Conservation (phyloP, 768 basidiomycete species). For the Pleurotus tuber-regium region DNA sequence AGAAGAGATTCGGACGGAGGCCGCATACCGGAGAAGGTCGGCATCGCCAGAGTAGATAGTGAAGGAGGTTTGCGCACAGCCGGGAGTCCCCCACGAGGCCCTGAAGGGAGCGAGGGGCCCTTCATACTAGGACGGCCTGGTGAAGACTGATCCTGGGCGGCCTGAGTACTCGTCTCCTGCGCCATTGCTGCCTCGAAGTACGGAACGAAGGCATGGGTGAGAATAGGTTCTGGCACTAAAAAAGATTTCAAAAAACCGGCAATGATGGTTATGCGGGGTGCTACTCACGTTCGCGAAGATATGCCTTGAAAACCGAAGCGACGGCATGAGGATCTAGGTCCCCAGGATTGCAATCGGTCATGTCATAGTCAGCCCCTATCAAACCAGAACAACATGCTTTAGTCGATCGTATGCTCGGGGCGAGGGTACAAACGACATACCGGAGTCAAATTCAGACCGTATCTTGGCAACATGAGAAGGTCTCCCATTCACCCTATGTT, state of each 20-base stretch:
- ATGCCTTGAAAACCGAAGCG: slow-evolving; percentile 90
- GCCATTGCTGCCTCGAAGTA: slow-evolving; percentile 78
- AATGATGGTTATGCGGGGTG: slow-evolving; percentile 7
- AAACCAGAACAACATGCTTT: slow-evolving; percentile 6
- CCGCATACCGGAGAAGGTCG: slow-evolving; percentile 57
- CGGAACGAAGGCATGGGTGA: slow-evolving; percentile 69
- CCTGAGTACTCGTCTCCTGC: slow-evolving; percentile 46
- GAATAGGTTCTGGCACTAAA: slow-evolving; percentile 81
- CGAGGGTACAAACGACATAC: slow-evolving; percentile 28
- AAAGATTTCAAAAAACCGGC: slow-evolving; percentile 1
- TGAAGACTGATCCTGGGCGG: slow-evolving; percentile 9
- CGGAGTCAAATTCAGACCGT: slow-evolving; percentile 79
- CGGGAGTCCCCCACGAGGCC: slow-evolving; percentile 34
- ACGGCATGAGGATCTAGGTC: slow-evolving; percentile 96
- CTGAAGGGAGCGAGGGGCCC: slow-evolving; percentile 28
- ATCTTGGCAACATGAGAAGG: slow-evolving; percentile 77
- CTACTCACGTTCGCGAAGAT: slow-evolving; percentile 83
- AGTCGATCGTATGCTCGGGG: too few relatives aligned
- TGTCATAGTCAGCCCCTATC: slow-evolving; percentile 82
- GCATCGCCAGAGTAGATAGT: slow-evolving; percentile 75
- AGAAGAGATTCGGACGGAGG: slow-evolving; percentile 60
- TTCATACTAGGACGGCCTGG: slow-evolving; percentile 15
- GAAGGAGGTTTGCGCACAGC: slow-evolving; percentile 74
- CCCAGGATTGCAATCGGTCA: slow-evolving; percentile 72
- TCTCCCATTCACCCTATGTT: slow-evolving; percentile 79